Conservation (phyloP, 768 basidiomycete species). For the Hysterangium stoloniferum region DNA sequence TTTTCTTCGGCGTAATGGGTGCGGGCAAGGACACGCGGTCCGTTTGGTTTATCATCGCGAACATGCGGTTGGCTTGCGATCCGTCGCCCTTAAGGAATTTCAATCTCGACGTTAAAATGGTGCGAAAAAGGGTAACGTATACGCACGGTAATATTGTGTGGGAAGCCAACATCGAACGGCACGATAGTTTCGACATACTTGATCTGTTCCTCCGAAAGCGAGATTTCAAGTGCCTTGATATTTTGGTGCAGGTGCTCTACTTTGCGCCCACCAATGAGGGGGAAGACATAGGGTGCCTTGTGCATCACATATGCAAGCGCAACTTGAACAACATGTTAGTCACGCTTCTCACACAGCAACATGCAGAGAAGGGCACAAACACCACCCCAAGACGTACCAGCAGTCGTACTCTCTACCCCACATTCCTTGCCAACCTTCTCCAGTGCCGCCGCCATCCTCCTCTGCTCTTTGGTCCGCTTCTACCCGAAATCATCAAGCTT, state of each 20-base stretch:
- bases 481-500: neutral
- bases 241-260: conserved; percentile 20
- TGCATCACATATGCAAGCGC: conserved; percentile 50
- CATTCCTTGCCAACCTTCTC: conserved; percentile 14
- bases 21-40: too few relatives aligned
- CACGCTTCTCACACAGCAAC: neutral
- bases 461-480: conserved; percentile 11
- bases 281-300: conserved; percentile 22
- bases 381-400: too few relatives aligned
- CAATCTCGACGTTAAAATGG: too few relatives aligned
- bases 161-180: conserved; percentile 13
- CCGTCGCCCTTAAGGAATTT: too few relatives aligned
- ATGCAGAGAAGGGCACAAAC: conserved; percentile 2
- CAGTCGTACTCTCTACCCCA: conserved; percentile 5
- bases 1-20: too few relatives aligned
- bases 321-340: conserved; percentile 22
- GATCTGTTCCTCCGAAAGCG: conserved; percentile 12
- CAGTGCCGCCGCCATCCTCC: conserved; percentile 12
- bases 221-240: conserved; percentile 11
- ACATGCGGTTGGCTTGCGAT: too few relatives aligned
- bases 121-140: too few relatives aligned
- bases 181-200: conserved; percentile 8
- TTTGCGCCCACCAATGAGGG: conserved; percentile 19
- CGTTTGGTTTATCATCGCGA: too few relatives aligned
- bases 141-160: too few relatives aligned